These are phyloP conservation scores for Peribolospora kevripleyi DNA, from an alignment of 768 basidiomycete species.

Conservation along the genomic window DNA sequence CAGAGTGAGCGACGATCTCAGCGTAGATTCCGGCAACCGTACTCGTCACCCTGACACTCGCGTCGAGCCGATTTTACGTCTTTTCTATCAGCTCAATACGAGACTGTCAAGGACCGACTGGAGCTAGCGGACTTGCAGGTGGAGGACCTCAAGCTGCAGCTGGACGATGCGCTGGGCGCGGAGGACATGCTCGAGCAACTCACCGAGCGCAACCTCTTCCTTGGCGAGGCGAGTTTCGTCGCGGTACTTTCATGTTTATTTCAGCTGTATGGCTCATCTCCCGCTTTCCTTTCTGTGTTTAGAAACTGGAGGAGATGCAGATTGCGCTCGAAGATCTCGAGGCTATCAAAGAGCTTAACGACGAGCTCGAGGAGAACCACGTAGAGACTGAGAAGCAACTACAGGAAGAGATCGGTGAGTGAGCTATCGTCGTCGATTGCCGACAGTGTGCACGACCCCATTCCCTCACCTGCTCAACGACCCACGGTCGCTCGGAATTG, in stretches of 20 bases:
- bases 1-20: slow-evolving; percentile 35
- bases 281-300: background rate
- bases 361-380: slow-evolving; percentile 93
- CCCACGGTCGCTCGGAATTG: too few species aligned
- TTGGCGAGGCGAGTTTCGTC: slow-evolving; percentile 44
- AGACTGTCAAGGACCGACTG: slow-evolving; percentile 45
- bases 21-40: too few species aligned
- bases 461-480: slow-evolving; percentile 7
- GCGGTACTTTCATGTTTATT: background rate
- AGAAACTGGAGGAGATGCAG: slow-evolving; percentile 97
- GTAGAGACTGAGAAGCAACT: slow-evolving; percentile 74
- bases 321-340: slow-evolving; percentile 91
- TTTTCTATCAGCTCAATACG: slow-evolving; percentile 39
- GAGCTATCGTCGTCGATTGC: background rate
- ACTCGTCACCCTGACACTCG: background rate
- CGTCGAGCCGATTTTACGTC: slow-evolving; percentile 10
- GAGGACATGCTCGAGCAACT: slow-evolving; percentile 91
- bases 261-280: background rate
- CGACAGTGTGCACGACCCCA: too few species aligned
- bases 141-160: slow-evolving; percentile 75
- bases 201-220: slow-evolving; percentile 74
- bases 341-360: slow-evolving; percentile 78
- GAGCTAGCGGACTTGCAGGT: slow-evolving; percentile 74
- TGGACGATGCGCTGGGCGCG: slow-evolving; percentile 82
- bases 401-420: slow-evolving; percentile 63